Evolutionary conservation across 73 alveolate species (phyloP).

Genomic region (Symbiodinium natans): DNA sequence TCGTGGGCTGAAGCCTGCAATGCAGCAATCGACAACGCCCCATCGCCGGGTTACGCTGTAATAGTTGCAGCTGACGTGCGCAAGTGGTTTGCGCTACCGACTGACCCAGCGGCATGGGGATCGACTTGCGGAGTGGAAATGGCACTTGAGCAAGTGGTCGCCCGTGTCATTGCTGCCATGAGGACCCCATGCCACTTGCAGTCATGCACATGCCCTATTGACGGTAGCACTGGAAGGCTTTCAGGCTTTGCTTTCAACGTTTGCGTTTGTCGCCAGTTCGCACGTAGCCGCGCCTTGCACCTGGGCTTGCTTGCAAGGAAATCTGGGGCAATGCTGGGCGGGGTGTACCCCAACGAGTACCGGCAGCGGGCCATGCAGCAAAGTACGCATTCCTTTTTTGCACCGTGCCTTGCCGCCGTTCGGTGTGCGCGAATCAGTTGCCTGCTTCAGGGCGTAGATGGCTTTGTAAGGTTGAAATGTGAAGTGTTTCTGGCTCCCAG

Average conservation of each 20-base stretch:
- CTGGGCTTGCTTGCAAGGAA: neutral
- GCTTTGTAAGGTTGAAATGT: too few relatives aligned
- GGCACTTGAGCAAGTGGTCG: neutral
- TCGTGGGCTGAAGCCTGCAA: neutral
- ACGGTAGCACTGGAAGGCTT: neutral
- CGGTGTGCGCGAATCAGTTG: neutral
- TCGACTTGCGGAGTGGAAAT: neutral
- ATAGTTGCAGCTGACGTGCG: neutral
- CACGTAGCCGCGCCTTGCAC: neutral
- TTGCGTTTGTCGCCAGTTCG: neutral
- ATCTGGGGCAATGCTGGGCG: neutral
- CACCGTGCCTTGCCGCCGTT: neutral
- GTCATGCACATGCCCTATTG: neutral
- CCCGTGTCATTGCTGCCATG: neutral
- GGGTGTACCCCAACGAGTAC: neutral
- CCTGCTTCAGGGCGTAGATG: neutral
- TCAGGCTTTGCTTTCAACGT: neutral
- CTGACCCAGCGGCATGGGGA: neutral
- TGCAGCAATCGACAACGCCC: neutral
- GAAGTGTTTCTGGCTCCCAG: neutral
- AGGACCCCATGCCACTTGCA: neutral
- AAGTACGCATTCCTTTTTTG: neutral
- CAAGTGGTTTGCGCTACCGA: neutral
- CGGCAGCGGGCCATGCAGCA: neutral
- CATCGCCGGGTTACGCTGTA: neutral